Evolutionary conservation across 2,329 filamentous ascomycete species (phyloP).

Genomic region (Scleromitrula shiraiana): DNA sequence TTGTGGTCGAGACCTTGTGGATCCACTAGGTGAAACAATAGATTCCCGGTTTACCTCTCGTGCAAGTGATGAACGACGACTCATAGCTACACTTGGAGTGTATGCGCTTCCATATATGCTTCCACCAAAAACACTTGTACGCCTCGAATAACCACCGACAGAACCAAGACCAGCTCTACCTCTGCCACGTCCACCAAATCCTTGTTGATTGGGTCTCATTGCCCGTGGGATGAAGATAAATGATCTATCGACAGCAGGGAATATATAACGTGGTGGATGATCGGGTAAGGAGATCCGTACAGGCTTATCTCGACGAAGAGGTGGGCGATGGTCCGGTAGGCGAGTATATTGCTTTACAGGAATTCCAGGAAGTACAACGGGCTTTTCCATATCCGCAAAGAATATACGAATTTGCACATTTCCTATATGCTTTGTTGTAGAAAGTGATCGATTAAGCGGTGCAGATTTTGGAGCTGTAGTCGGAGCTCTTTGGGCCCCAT

Average conservation of each 20-base stretch:
- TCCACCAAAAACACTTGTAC: slow-evolving; percentile 73
- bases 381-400: slow-evolving; percentile 65
- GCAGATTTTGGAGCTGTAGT: slow-evolving; percentile 43
- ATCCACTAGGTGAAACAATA: slow-evolving; percentile 73
- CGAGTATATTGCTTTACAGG: slow-evolving; percentile 87
- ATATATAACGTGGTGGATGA: slow-evolving; percentile 76
- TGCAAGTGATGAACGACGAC: slow-evolving; percentile 73
- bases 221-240: slow-evolving; percentile 98
- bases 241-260: slow-evolving; percentile 80
- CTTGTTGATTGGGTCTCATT: slow-evolving; percentile 85
- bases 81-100: slow-evolving; percentile 80
- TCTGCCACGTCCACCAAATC: slow-evolving; percentile 57
- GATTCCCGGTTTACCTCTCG: slow-evolving; percentile 62
- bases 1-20: slow-evolving; percentile 61
- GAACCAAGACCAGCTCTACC: slow-evolving; percentile 64
- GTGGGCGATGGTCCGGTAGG: slow-evolving; percentile 87
- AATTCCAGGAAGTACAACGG: slow-evolving; percentile 65
- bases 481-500: slow-evolving; percentile 21
- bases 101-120: slow-evolving; percentile 66
- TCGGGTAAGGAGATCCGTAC: slow-evolving; percentile 86
- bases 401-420: slow-evolving; percentile 79
- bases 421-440: slow-evolving; percentile 73
- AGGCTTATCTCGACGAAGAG: slow-evolving; percentile 89
- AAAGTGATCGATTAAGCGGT: slow-evolving; percentile 69
- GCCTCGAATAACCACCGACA: slow-evolving; percentile 60